A percentile compares a stretch with the other conserved stretches of the same genome.
Evolutionary conservation across 257 asterid species (phyloP).

Genomic region (Gardenia jasminoides): DNA sequence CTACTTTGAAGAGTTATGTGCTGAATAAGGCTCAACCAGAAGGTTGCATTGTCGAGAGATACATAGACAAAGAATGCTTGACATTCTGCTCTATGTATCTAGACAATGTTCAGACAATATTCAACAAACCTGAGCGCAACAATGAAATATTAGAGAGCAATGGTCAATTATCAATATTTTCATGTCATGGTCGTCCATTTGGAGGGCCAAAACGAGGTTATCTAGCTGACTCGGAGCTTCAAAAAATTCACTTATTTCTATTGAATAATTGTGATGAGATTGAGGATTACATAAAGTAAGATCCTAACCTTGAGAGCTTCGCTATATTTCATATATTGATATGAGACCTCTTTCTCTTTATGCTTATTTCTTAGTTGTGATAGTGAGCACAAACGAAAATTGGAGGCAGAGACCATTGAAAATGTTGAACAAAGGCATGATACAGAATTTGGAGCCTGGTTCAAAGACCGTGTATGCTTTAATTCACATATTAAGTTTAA

Average conservation of each 20-base stretch:
- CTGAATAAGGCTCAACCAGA: slow-evolving; percentile 1
- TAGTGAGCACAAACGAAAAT: not conserved
- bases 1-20: not conserved
- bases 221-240: not conserved
- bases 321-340: not conserved
- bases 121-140: not conserved
- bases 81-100: slow-evolving; percentile 16
- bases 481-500: not conserved
- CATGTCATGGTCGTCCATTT: not conserved
- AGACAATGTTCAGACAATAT: not conserved
- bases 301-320: not conserved
- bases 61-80: slow-evolving; percentile 10
- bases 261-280: slow-evolving; percentile 8
- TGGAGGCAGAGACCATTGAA: not conserved
- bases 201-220: not conserved
- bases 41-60: slow-evolving; percentile 1
- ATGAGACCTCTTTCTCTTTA: not conserved
- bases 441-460: not conserved
- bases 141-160: not conserved
- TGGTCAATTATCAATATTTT: not conserved
- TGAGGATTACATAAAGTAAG: not conserved
- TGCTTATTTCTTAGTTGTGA: not conserved
- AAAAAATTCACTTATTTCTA: not conserved
- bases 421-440: not conserved
- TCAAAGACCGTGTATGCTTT: not conserved